Conservation (phyloP, 305 asterid species). For the Solanum chacoense region DNA sequence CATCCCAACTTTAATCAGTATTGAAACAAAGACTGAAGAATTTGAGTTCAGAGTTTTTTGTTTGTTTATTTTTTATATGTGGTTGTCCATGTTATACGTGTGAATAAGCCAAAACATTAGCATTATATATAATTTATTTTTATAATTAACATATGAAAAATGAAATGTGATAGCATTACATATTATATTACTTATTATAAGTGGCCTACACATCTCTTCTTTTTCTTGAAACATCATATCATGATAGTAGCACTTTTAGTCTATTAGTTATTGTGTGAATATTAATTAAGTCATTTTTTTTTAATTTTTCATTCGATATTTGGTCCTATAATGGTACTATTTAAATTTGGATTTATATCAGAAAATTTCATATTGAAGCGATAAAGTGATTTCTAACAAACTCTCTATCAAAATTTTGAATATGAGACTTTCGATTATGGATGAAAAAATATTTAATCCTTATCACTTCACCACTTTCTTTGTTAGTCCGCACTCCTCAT, state of each 20-base stretch:
- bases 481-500: neutral
- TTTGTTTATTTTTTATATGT: neutral
- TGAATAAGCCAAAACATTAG: neutral
- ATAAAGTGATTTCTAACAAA: neutral
- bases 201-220: neutral
- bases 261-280: neutral
- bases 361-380: neutral
- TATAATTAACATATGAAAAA: neutral
- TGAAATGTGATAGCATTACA: neutral
- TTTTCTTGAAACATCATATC: constrained; percentile 1
- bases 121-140: neutral
- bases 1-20: neutral
- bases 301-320: neutral
- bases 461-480: neutral
- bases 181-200: neutral
- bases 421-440: neutral
- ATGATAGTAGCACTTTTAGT: neutral
- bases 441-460: neutral
- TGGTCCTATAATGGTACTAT: neutral
- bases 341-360: fast-evolving
- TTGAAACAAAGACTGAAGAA: neutral
- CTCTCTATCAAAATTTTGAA: too few species aligned
- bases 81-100: neutral
- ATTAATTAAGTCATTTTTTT: neutral
- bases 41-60: neutral